These are phyloP conservation scores for Diplodia corticola DNA, from an alignment of 2,329 filamentous ascomycete species.

Conservation along the genomic window DNA sequence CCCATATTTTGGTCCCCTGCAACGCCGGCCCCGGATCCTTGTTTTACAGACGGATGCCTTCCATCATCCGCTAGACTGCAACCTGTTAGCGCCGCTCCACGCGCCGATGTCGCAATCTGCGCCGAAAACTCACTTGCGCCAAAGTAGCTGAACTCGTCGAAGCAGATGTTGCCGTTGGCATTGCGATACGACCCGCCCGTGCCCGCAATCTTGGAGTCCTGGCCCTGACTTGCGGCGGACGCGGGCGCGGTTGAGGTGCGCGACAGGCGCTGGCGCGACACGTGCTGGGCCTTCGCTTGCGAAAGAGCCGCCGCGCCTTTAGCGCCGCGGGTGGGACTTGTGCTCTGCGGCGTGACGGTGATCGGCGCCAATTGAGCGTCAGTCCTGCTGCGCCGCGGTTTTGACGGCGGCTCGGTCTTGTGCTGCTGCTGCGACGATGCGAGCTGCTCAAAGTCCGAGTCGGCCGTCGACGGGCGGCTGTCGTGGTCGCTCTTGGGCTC, in stretches of 20 bases:
- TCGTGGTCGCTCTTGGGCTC: conserved; percentile 1
- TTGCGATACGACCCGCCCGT: conserved; percentile 22
- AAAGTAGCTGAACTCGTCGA: conserved; percentile 21
- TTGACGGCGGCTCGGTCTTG: background rate
- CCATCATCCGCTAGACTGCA: conserved; percentile 11
- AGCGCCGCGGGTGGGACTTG: background rate
- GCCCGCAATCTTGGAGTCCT: background rate
- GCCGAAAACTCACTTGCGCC: conserved; percentile 1
- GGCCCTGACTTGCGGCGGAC: background rate
- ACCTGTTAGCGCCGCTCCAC: background rate
- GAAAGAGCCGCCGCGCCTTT: background rate
- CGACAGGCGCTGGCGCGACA: background rate
- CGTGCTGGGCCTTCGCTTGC: background rate
- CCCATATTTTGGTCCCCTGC: background rate
- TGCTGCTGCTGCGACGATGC: background rate
- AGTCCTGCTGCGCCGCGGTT: background rate
- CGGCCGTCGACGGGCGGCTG: background rate
- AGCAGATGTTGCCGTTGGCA: conserved; percentile 19
- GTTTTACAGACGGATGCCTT: background rate
- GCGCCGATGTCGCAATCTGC: conserved; percentile 13
- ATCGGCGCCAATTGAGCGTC: background rate
- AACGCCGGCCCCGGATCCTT: conserved; percentile 3
- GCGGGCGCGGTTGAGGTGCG: background rate
- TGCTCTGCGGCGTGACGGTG: background rate
- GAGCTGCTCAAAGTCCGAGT: background rate